These are phyloP conservation scores for Gynostemma pentaphyllum DNA, from an alignment of 306 rosid genomes.

Conservation along the genomic window DNA sequence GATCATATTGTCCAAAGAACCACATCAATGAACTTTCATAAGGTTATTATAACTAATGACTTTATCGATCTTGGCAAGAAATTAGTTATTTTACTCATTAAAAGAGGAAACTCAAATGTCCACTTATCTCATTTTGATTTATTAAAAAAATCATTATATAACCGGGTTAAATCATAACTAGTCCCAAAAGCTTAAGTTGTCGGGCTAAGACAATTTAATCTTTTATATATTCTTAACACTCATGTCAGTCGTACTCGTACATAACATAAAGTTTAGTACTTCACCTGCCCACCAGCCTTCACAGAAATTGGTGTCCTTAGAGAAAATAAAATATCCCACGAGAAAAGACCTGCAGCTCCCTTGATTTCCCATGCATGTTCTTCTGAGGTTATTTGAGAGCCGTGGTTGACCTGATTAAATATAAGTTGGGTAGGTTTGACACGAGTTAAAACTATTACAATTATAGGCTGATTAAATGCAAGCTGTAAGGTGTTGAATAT, in stretches of 20 bases:
- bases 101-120: not conserved
- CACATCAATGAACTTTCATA: not conserved
- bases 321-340: constrained; percentile 78
- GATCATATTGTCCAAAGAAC: not conserved
- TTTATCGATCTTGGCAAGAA: no score
- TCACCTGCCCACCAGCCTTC: constrained; percentile 88
- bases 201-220: no score
- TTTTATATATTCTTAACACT: no score
- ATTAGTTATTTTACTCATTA: not conserved
- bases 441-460: not conserved
- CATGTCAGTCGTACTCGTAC: not conserved
- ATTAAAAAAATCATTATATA: no score
- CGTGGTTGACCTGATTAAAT: constrained; percentile 70
- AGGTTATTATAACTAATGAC: not conserved
- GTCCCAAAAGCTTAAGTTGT: no score
- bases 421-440: constrained; percentile 7
- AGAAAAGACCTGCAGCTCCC: constrained; percentile 89
- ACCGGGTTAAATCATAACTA: no score
- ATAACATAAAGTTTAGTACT: not conserved
- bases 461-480: not conserved
- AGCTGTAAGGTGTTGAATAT: not conserved
- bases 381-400: constrained; percentile 55
- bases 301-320: constrained; percentile 64
- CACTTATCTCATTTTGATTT: no score
- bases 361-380: constrained; percentile 75